These are phyloP conservation scores for Acorus gramineus DNA, from an alignment of 106 monocot genomes.

Conservation along the genomic window DNA sequence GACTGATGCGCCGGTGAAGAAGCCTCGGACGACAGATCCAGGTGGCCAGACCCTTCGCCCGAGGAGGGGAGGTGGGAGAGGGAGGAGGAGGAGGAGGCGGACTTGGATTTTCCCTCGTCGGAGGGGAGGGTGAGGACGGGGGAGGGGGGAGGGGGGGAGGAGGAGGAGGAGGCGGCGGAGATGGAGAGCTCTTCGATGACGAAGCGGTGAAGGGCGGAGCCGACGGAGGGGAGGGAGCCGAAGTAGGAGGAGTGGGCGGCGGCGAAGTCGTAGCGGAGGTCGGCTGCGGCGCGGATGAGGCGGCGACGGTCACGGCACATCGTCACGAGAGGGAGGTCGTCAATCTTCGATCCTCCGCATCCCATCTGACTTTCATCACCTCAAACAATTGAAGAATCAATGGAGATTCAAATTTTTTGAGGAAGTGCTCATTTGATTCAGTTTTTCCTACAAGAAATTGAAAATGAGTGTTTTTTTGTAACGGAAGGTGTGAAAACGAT, in stretches of 20 bases:
- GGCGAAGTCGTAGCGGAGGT: constrained; percentile 50
- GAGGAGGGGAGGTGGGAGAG: constrained; percentile 6
- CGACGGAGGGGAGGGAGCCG: constrained; percentile 33
- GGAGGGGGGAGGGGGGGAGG: constrained; percentile 14
- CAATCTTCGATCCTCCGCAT: constrained; percentile 44
- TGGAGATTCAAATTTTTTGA: neutral
- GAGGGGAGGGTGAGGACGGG: constrained; percentile 50
- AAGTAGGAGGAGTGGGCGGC: constrained; percentile 55
- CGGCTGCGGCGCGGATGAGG: constrained; percentile 44
- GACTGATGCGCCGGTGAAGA: neutral
- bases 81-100: no score
- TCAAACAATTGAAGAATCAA: neutral
- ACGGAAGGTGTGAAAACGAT: no score
- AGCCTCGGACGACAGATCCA: constrained; percentile 26
- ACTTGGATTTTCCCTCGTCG: neutral
- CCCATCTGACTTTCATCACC: constrained; percentile 31
- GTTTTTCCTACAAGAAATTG: no score
- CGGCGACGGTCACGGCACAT: constrained; percentile 47
- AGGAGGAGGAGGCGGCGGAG: constrained; percentile 7
- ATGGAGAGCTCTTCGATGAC: constrained; percentile 31
- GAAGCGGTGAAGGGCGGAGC: constrained; percentile 58
- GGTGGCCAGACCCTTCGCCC: constrained; percentile 16
- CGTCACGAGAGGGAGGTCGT: constrained; percentile 25
- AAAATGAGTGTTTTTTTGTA: no score
- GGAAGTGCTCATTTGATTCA: no score